A percentile compares a stretch with the other conserved stretches of the same genome.
Conservation (phyloP, 225 moss, liverwort and hornwort species). For the Antitrichia curtipendula region DNA sequence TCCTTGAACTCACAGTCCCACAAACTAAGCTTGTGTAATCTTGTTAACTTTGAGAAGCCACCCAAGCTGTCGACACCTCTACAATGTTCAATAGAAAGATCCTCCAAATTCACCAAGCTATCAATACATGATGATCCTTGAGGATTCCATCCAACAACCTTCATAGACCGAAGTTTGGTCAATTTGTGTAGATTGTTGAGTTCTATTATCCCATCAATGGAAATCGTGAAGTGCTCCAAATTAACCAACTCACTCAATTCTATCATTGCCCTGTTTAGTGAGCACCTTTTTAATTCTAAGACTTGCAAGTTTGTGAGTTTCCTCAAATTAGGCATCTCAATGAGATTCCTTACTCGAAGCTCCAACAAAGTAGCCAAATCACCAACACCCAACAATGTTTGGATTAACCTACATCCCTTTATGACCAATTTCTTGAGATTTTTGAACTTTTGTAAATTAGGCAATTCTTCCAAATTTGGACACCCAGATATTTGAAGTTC, state of each 20-base stretch:
- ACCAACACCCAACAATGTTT: not conserved
- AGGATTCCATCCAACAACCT: rapidly evolving
- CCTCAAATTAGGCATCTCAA: not conserved
- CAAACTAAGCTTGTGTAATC: rapidly evolving
- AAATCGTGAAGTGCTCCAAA: rapidly evolving
- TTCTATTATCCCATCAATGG: no score
- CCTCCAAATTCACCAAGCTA: not conserved
- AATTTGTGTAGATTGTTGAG: not conserved
- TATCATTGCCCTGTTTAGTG: not conserved
- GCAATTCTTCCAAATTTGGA: not conserved
- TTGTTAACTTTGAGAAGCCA: not conserved
- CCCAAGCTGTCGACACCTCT: not conserved
- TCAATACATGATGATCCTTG: not conserved
- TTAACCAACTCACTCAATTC: not conserved
- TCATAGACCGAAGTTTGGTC: rapidly evolving
- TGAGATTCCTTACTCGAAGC: not conserved
- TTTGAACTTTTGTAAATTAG: not conserved
- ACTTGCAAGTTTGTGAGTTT: not conserved
- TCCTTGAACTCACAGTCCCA: rapidly evolving
- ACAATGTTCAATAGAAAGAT: rapidly evolving
- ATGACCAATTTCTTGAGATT: not conserved
- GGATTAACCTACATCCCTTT: not conserved
- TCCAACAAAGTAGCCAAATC: not conserved
- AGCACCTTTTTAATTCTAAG: rapidly evolving
- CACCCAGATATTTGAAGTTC: rapidly evolving